Base-by-base conservation (phyloP, 495 filamentous ascomycete genomes). In the Rhypophila decipiens region DNA sequence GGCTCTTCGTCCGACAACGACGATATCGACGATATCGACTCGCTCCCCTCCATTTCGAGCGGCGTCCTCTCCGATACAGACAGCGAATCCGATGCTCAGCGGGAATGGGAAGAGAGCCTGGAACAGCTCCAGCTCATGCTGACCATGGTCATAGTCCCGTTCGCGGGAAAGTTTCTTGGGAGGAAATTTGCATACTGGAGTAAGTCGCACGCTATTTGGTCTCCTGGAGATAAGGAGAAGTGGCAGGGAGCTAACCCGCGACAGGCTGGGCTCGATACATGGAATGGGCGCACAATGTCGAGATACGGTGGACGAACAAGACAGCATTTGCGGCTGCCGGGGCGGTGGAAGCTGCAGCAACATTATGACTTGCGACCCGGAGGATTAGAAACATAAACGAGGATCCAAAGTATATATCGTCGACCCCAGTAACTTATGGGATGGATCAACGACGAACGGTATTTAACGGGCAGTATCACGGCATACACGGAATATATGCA, bases 111-210 rank as follows among this genome's bases (percentile, higher is more conserved):
- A 53, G 88, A 89, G 58, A 90, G 84, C 55, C 67, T 98, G 53
- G 86, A 95, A 69, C 93, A 98, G 67, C 67, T 97, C 39, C 88
- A 98, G 73, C 70, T 98, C 41, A 71, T 98, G 37, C 62, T 96
- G 60, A 91, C 84, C 7, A 94, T 98, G 88, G 86, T 97, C 15
- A 59, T 96, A 55, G 84, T 97, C 31, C 93, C 93, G 15, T 95
- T 91, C 62, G 68, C 88, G 42, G 93, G 93, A 18, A 97, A 96
- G 64, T 96, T 88, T 65, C 73, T 96, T 56, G 93, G 93, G 33
- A 75, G 93, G 64, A 88, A 83, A 68, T 94, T 88, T 72, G 93
- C 93, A 42, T 97, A 96, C 67, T 96, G 89, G 89, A 85, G 93
- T 97, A 65, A 58, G 84, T 78, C 10, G 12, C 18, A 5, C 18